A percentile compares a stretch with the other conserved stretches of the same genome.
Conservation (phyloP, 768 basidiomycete species). For the Agrocybe praecox region DNA sequence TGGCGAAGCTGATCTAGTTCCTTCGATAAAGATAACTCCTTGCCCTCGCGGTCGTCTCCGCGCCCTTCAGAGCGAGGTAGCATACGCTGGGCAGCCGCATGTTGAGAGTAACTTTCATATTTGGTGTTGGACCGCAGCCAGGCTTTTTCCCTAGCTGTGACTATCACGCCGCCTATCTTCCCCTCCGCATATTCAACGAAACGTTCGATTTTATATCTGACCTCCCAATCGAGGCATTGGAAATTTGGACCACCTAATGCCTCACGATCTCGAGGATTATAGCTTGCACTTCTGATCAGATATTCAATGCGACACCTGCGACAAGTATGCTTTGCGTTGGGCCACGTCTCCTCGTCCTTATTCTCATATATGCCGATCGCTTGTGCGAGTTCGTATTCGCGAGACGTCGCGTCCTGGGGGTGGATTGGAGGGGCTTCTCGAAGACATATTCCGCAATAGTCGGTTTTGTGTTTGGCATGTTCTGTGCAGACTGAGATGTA, state of each 20-base stretch:
- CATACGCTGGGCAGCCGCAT: slow-evolving; percentile 61
- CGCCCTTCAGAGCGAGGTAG: slow-evolving; percentile 29
- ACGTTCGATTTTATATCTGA: slow-evolving; percentile 65
- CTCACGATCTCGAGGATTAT: slow-evolving; percentile 51
- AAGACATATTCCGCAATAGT: slow-evolving; percentile 71
- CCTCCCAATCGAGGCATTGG: slow-evolving; percentile 61
- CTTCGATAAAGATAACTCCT: slow-evolving; percentile 41
- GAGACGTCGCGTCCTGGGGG: slow-evolving; percentile 22
- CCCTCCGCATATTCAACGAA: slow-evolving; percentile 79
- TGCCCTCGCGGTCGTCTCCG: slow-evolving; percentile 47
- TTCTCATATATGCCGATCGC: slow-evolving; percentile 62
- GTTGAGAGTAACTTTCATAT: slow-evolving; percentile 64
- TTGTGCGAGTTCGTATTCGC: slow-evolving; percentile 23
- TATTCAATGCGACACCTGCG: slow-evolving; percentile 65
- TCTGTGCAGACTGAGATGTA: slow-evolving; percentile 60
- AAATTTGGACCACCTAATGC: slow-evolving; percentile 53
- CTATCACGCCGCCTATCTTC: slow-evolving; percentile 59
- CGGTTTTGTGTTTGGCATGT: slow-evolving; percentile 53
- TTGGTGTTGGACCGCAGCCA: slow-evolving; percentile 72
- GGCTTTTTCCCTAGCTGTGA: slow-evolving; percentile 65
- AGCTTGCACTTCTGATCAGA: slow-evolving; percentile 61
- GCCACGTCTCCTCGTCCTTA: slow-evolving; percentile 73
- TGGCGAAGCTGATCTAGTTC: slow-evolving; percentile 46
- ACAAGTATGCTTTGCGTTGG: slow-evolving; percentile 65
- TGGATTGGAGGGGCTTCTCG: slow-evolving; percentile 46